Base-by-base conservation (phyloP, 2,329 filamentous ascomycete genomes). In the Zopfia rhizophila region DNA sequence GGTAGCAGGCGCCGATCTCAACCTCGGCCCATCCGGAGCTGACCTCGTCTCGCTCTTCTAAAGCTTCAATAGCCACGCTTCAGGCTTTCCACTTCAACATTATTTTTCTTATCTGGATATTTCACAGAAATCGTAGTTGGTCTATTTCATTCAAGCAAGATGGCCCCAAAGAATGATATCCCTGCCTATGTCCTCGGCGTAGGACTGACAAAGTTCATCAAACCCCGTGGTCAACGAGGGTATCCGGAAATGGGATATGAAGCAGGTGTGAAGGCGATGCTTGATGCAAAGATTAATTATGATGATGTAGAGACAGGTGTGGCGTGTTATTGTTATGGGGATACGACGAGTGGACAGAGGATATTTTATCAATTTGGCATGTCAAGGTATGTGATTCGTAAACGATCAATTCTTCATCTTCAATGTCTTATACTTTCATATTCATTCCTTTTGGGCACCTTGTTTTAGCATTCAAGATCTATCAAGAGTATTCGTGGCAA, bases 331-430 rank as follows among this genome's bases (percentile, higher is more conserved):
- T 95, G 91, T 78, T 97, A 96, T 72, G 93, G 93, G 61, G 93
- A 97, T 77, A 93, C 88, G 47, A 96, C 92, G 38, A 92, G 89
- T 72, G 93, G 93, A 36, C 92, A 97, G 78, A 86, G 93, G 51
- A 91, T 97, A 63, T 96, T 97, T 76, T 97, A 97, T 76, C 93
- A 97, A 75, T 96, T 97, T 71, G 93, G 93, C 77, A 91, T 97
- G 87, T 96, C 91, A 39, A 81, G 59, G 61, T 66, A 56, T 6
- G 61, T 45, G 16, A 16, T 32, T 10, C 29, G 3, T 7, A 27
- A 18, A 14, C n/a, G 28, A 17, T 19, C 24, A 8, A 31, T 22
- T 12, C 18, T n/a, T 21, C 6, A 18, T n/a, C 14, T 18, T 11
- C 3, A 2, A 39, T 11, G n/a, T n/a, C n/a, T n/a, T n/a, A n/a